Conservation (phyloP, 495 filamentous ascomycete genomes). For the Xylaria curta region DNA sequence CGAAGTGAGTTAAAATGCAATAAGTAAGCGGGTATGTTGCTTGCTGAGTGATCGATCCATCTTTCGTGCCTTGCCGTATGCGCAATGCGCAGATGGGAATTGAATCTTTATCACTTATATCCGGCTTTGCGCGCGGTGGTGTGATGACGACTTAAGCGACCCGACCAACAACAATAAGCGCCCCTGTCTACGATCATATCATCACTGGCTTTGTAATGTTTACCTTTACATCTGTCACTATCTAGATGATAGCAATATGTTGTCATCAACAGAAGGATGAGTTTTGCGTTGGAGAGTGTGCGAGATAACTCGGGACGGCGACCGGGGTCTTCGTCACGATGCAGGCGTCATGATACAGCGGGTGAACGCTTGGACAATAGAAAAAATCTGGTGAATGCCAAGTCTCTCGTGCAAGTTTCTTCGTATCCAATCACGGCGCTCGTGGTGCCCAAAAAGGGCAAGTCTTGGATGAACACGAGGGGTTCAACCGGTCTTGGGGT, state of each 20-base stretch:
- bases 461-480: conserved; percentile 11
- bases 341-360: conserved; percentile 4
- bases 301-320: not conserved
- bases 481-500: not conserved
- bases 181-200: not conserved
- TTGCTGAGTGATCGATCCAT: conserved; percentile 4
- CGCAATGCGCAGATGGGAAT: not conserved
- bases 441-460: conserved; percentile 29
- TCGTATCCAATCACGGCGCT: conserved; percentile 21
- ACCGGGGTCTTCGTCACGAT: not conserved
- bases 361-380: no score
- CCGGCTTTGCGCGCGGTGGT: not conserved
- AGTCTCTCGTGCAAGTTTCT: not conserved
- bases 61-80: not conserved
- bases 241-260: not conserved
- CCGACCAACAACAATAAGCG: not conserved
- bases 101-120: conserved; percentile 4
- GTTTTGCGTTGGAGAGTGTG: not conserved
- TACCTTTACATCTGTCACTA: not conserved
- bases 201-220: not conserved
- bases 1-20: not conserved
- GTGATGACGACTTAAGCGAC: not conserved
- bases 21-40: conserved; percentile 3
- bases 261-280: not conserved
- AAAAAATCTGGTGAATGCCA: not conserved